phyloP scores from a whole-genome alignment of 2,329 filamentous ascomycete genomes.

The Pleoardoris graminearum region DNA sequence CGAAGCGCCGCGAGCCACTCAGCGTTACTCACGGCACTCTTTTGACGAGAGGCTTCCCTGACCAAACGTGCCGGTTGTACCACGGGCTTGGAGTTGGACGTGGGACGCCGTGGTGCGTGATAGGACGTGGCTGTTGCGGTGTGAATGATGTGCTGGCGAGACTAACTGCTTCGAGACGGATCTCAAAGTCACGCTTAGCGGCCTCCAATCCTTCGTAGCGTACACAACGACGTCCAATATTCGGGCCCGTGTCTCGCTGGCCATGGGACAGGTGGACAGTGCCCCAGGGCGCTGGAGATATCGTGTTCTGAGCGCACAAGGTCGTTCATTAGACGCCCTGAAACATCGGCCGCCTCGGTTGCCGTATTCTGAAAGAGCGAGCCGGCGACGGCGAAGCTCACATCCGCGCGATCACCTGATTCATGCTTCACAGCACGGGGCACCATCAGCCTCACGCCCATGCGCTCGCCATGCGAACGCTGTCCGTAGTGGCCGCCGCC shows the following conservation, averaged over 20 bases:
- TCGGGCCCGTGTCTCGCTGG: slow-evolving; percentile 11
- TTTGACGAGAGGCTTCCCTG: slow-evolving; percentile 26
- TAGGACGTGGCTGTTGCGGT: slow-evolving; percentile 42
- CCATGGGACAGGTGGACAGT: slow-evolving; percentile 8
- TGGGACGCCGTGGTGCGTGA: slow-evolving; percentile 35
- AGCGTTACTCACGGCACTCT: slow-evolving; percentile 15
- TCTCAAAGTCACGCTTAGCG: slow-evolving; percentile 35
- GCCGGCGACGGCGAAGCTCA: neutral
- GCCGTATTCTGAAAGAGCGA: neutral
- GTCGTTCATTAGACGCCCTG: slow-evolving; percentile 30
- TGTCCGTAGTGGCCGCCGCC: slow-evolving; percentile 21
- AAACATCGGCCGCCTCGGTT: slow-evolving; percentile 32
- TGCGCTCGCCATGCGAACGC: slow-evolving; percentile 40
- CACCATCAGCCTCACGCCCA: slow-evolving; percentile 23
- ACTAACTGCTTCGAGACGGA: slow-evolving; percentile 24
- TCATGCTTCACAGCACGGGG: slow-evolving; percentile 28
- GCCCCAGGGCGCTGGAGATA: slow-evolving; percentile 29
- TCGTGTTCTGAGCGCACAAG: slow-evolving; percentile 31
- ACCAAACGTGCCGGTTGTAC: slow-evolving; percentile 43
- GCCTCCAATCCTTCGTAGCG: slow-evolving; percentile 18
- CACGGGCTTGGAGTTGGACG: slow-evolving; percentile 40
- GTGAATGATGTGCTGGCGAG: slow-evolving; percentile 44
- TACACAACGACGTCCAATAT: slow-evolving; percentile 6
- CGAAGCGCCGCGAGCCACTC: slow-evolving; percentile 25
- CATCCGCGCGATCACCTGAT: slow-evolving; percentile 27